Conservation (phyloP, 202 grass and related monocot genomes). For the Zizania palustris region DNA sequence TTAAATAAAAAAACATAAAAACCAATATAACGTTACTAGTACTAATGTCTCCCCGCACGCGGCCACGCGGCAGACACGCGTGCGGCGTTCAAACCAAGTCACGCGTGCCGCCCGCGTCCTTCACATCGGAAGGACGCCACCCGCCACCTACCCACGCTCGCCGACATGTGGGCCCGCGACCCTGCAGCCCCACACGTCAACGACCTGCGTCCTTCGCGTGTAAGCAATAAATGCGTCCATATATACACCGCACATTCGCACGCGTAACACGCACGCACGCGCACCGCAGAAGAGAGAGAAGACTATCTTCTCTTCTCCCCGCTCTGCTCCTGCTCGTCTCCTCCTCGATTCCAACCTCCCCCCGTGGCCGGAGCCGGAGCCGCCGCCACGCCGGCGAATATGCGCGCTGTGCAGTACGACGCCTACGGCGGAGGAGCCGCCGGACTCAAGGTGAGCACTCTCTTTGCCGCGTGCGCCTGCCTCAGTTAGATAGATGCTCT, state of each 20-base stretch:
- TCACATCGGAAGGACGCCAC: not conserved
- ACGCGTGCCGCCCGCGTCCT: no score
- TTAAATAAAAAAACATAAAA: no score
- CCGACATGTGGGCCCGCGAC: not conserved
- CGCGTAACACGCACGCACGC: no score
- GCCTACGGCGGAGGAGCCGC: conserved; percentile 28
- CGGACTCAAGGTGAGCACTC: conserved; percentile 28
- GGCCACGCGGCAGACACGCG: no score
- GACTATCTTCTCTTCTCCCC: not conserved
- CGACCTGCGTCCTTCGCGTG: not conserved
- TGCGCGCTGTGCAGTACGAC: conserved; percentile 49
- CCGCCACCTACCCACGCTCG: not conserved
- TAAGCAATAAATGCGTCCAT: not conserved
- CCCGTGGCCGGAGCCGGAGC: conserved; percentile 4
- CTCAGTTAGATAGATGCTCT: not conserved
- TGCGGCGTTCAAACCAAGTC: no score
- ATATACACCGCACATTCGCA: not conserved
- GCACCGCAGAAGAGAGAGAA: not conserved
- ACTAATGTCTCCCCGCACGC: no score
- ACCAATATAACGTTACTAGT: no score
- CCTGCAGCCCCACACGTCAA: not conserved
- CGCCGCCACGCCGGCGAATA: not conserved
- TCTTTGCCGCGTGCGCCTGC: no score
- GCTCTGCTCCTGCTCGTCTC: not conserved
- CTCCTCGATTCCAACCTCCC: not conserved